phyloP scores from a whole-genome alignment of 108 stramenopile species.

The Cyclotella kingstonii region DNA sequence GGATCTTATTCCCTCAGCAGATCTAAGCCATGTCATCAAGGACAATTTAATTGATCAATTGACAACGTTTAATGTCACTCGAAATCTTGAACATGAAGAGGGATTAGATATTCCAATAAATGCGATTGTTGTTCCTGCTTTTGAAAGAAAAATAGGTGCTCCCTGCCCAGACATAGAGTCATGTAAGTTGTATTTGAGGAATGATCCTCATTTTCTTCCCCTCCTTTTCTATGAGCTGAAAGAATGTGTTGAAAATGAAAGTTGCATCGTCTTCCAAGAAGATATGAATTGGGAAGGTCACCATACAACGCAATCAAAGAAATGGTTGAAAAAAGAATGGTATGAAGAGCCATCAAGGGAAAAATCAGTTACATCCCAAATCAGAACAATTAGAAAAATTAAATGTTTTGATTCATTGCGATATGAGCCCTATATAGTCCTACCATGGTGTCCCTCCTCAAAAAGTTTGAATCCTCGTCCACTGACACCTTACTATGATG shows the following conservation, averaged over 20 bases:
- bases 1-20: slow-evolving; percentile 82
- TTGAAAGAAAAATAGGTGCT: slow-evolving; percentile 60
- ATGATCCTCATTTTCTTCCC: slow-evolving; percentile 64
- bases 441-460: slow-evolving; percentile 68
- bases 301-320: slow-evolving; percentile 64
- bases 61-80: slow-evolving; percentile 7
- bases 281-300: slow-evolving; percentile 83
- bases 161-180: slow-evolving; percentile 43
- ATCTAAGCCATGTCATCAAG: slow-evolving; percentile 44
- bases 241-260: slow-evolving; percentile 51
- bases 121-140: slow-evolving; percentile 86
- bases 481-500: slow-evolving; percentile 79
- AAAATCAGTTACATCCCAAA: not conserved
- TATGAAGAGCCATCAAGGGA: slow-evolving; percentile 45
- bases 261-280: slow-evolving; percentile 73
- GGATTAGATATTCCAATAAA: slow-evolving; percentile 9
- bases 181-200: slow-evolving; percentile 44
- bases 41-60: slow-evolving; percentile 41
- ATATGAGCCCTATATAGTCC: slow-evolving; percentile 89
- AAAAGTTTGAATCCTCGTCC: slow-evolving; percentile 16
- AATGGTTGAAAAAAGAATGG: slow-evolving; percentile 67
- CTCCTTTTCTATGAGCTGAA: slow-evolving; percentile 58
- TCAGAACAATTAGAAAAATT: slow-evolving; percentile 42
- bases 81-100: not conserved
- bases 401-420: slow-evolving; percentile 76